Evolutionary conservation across 805 yeast species (phyloP).

Genomic region (Torulaspora quercuum): DNA sequence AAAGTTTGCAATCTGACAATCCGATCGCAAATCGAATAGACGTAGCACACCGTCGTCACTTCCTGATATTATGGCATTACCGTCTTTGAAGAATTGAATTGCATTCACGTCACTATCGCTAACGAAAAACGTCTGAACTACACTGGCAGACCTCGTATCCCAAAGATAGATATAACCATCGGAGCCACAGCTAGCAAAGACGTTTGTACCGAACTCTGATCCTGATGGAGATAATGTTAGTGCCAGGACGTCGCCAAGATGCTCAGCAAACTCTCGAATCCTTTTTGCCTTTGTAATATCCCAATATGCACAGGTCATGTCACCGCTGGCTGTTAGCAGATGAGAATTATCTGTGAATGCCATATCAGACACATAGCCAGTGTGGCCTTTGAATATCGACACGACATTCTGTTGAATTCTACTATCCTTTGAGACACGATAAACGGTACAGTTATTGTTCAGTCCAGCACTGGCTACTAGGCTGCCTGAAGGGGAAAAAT

Average conservation of each 20-base stretch:
- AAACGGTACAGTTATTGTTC: constrained; percentile 73
- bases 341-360: constrained; percentile 58
- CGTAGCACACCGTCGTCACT: constrained; percentile 73
- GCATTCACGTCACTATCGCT: constrained; percentile 63
- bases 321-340: constrained; percentile 74
- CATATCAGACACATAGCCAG: constrained; percentile 74
- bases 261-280: constrained; percentile 56
- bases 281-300: constrained; percentile 61
- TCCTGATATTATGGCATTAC: constrained; percentile 67
- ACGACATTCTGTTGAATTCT: constrained; percentile 43
- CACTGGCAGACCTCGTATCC: constrained; percentile 54
- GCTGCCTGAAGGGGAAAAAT: constrained; percentile 60
- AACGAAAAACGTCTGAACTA: constrained; percentile 50
- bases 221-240: constrained; percentile 36
- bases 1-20: constrained; percentile 60
- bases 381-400: constrained; percentile 70
- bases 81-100: constrained; percentile 63
- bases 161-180: constrained; percentile 66
- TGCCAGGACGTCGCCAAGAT: constrained; percentile 66
- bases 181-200: constrained; percentile 62
- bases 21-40: constrained; percentile 73
- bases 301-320: constrained; percentile 77
- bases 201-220: constrained; percentile 23
- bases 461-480: constrained; percentile 79
- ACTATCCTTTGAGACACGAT: constrained; percentile 42